Evolutionary conservation across 257 asterid genomes (phyloP).

Genomic region (Lycium barbarum): DNA sequence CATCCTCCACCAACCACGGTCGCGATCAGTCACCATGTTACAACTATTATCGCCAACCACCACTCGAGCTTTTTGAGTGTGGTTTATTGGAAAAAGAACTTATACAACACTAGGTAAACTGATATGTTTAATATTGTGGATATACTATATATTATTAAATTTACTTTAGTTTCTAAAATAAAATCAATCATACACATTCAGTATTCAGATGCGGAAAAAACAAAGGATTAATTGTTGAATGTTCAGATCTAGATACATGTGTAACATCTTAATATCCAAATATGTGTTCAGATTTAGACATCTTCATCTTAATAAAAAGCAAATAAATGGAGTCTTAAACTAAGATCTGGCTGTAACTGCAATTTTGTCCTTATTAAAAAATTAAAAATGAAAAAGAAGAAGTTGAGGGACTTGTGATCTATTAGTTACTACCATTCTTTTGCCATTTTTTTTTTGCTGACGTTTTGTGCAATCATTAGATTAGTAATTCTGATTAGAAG

Average conservation of each 20-base stretch:
- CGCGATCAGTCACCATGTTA: background rate
- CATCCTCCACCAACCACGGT: background rate
- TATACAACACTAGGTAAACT: background rate
- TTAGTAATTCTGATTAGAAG: constrained; percentile 23
- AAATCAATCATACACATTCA: background rate
- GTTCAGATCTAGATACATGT: background rate
- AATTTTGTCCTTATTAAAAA: background rate
- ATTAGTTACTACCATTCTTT: background rate
- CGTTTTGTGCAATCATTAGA: background rate
- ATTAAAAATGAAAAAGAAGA: background rate
- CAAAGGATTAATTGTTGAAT: background rate
- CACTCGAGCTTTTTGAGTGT: background rate
- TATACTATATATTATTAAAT: too few relatives aligned
- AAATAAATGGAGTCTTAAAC: background rate
- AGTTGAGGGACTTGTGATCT: background rate
- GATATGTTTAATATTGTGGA: background rate
- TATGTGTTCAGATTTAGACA: background rate
- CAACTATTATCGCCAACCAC: background rate
- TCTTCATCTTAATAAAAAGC: background rate
- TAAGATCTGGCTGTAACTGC: background rate
- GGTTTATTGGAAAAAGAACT: background rate
- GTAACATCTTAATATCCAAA: background rate
- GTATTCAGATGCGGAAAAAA: too few relatives aligned
- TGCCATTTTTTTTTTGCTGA: background rate
- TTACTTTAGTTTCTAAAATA: background rate